phyloP scores from a whole-genome alignment of 2,329 filamentous ascomycete species.

The Fusarium albosuccineum region DNA sequence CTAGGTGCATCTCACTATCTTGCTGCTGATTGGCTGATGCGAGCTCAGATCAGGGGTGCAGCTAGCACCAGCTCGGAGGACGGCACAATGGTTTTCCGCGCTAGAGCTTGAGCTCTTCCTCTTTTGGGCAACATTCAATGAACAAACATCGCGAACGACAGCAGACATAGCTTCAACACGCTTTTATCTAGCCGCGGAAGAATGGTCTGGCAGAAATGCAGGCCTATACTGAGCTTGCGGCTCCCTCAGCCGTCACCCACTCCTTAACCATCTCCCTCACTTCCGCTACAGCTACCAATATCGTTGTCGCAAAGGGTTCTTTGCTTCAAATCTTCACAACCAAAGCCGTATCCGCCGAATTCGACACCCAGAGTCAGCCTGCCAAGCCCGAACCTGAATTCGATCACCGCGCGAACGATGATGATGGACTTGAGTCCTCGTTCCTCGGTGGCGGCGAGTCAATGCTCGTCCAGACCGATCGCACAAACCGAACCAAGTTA shows the following conservation, averaged over 20 bases:
- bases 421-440: conserved; percentile 74
- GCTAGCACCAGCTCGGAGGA: conserved; percentile 4
- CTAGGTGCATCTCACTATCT: not conserved
- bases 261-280: conserved; percentile 84
- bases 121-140: conserved; percentile 37
- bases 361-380: conserved; percentile 61
- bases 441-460: conserved; percentile 74
- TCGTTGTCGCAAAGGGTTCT: conserved; percentile 92
- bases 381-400: conserved; percentile 61
- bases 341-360: conserved; percentile 74
- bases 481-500: conserved; percentile 79
- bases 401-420: conserved; percentile 68
- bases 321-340: conserved; percentile 91
- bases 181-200: conserved; percentile 42
- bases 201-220: conserved; percentile 75
- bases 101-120: conserved; percentile 35
- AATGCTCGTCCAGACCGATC: conserved; percentile 71
- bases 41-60: not conserved
- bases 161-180: conserved; percentile 26
- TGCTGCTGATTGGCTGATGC: not conserved
- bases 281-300: conserved; percentile 80
- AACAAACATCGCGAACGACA: conserved; percentile 27
- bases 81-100: conserved; percentile 32
- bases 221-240: conserved; percentile 95
- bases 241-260: conserved; percentile 94